Evolutionary conservation across 495 filamentous ascomycete species (phyloP), one percentile per base, ranked within the genome.

Genomic region (Aspergillus hancockii): DNA sequence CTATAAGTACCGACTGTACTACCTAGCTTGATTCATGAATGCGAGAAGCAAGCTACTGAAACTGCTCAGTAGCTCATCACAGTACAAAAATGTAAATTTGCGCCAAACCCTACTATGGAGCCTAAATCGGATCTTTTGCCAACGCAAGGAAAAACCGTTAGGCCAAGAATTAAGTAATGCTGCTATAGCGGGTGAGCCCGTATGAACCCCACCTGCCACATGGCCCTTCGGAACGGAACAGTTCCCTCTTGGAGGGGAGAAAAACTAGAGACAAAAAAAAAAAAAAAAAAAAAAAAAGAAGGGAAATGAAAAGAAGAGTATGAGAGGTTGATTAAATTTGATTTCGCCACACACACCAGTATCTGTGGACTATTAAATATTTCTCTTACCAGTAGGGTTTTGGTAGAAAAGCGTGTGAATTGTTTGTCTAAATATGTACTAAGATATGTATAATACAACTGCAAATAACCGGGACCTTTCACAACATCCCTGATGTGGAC

Each of bases 181-280:
- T 64, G 60, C 64, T 64, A 64, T 63, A 66, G 55, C 73, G 71
- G 74, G 69, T 70, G 62, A 69, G 67, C 72, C 74, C 74, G 71
- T 71, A 66, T 62, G 46, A 61, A 67, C 68, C 63, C 65, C 68
- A 67, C 68, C 59, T 53, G 63, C 67, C 66, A 71, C 64, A 68
- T 71, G 68, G 68, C 57, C 58, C 53, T 58, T 60, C 43, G 61
- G 51, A 62, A 53, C 25, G 32, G 36, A 52, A 57, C 45, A 31
- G 32, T 23, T 16, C 36, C 32, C 55, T 36, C 53, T 28, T 52
- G 25, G 32, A 22, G 43, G 30, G 21, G 6, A 43, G 14, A 41
- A 30, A 38, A 38, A 41, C 31, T 32, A 51, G 19, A 45, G 18
- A 10, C 13, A 52, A 31, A 25, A 21, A 40, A 4, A 50, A 50